Percentiles rank a stretch among this genome's conserved stretches.
Evolutionary conservation across 129 eudicot species (phyloP).

Genomic region (Artemisia argyi): DNA sequence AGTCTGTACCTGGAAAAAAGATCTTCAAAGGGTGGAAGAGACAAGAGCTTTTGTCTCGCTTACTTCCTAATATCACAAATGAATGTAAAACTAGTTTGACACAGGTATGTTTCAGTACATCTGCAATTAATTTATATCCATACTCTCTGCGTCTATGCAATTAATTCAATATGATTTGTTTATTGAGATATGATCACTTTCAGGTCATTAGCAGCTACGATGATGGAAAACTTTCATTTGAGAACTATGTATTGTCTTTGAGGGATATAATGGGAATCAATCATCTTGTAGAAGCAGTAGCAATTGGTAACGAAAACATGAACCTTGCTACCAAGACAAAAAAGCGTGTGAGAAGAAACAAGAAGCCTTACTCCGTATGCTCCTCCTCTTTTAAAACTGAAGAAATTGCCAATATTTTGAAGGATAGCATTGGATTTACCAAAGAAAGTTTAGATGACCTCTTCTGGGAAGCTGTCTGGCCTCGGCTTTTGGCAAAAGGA

Average conservation of each 20-base stretch:
- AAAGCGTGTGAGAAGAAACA: constrained; percentile 8
- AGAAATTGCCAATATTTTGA: constrained; percentile 48
- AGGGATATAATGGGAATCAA: constrained; percentile 45
- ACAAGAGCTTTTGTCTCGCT: constrained; percentile 39
- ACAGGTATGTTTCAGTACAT: constrained; percentile 25
- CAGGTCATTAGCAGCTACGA: constrained; percentile 45
- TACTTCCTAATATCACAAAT: constrained; percentile 29
- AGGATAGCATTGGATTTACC: constrained; percentile 49
- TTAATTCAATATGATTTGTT: not conserved
- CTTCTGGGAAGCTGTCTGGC: constrained; percentile 74
- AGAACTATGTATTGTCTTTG: constrained; percentile 45
- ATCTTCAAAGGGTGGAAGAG: constrained; percentile 42
- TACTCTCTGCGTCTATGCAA: too few relatives aligned
- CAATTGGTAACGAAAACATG: constrained; percentile 52
- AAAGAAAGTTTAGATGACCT: constrained; percentile 50
- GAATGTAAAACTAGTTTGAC: constrained; percentile 32
- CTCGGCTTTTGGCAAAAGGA: constrained; percentile 61
- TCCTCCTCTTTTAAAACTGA: constrained; percentile 40
- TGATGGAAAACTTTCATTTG: constrained; percentile 49
- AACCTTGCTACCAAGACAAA: constrained; percentile 35
- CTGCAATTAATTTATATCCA: not conserved
- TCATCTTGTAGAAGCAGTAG: constrained; percentile 51
- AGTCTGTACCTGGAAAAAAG: constrained; percentile 33
- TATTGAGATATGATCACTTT: not conserved
- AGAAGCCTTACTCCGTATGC: not conserved